A percentile compares a stretch with the other conserved stretches of the same genome.
Evolutionary conservation across 2,329 filamentous ascomycete genomes (phyloP).

Genomic region (Pestalotiopsis sp.): DNA sequence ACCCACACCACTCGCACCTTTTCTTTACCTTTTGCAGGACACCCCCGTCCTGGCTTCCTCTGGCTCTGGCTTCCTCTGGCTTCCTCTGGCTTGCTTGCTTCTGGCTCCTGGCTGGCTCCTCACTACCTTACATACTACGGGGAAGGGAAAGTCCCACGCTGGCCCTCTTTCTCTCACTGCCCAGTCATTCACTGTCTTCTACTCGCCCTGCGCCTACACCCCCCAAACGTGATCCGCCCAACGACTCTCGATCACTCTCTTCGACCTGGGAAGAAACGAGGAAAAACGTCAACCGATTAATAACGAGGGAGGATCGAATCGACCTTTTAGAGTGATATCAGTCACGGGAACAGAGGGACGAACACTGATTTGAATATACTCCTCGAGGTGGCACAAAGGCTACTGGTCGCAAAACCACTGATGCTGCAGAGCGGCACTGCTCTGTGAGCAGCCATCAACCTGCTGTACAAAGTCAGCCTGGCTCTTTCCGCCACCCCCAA

Average conservation of each 20-base stretch:
- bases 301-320: neutral
- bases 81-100: too few relatives aligned
- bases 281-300: neutral
- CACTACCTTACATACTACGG: neutral
- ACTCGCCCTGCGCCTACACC: neutral
- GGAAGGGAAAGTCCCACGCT: constrained; percentile 9
- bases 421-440: constrained; percentile 27
- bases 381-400: constrained; percentile 19
- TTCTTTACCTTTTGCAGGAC: neutral
- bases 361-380: neutral
- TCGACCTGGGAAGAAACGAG: neutral
- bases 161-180: constrained; percentile 9
- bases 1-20: neutral
- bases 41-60: neutral
- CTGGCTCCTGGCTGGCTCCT: neutral
- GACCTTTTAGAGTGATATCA: neutral
- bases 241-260: neutral
- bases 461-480: neutral
- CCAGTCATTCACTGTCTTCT: constrained; percentile 2
- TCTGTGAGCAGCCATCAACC: constrained; percentile 14
- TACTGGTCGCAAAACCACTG: constrained; percentile 24
- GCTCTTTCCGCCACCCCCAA: neutral
- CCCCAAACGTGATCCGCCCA: neutral
- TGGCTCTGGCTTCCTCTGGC: neutral
- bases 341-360: constrained; percentile 11